phyloP scores from a whole-genome alignment of 257 asterid genomes.

The Haberlea rhodopensis region DNA sequence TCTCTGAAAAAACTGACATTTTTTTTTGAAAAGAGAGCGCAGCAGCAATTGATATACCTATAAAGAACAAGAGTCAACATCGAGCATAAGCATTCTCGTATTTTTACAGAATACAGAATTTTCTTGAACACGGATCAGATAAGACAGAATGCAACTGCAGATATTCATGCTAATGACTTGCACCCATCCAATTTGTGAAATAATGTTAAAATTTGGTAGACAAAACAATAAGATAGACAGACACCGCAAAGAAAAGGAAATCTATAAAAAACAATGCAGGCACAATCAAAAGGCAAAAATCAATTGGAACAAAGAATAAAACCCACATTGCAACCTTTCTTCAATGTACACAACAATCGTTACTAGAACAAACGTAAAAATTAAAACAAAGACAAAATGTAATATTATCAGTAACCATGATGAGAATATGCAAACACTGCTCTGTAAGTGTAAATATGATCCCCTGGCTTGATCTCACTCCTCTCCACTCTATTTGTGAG shows the following conservation, averaged over 20 bases:
- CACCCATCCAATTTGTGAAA: constrained; percentile 8
- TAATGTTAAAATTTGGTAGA: not conserved
- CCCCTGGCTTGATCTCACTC: constrained; percentile 44
- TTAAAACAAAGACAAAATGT: not conserved
- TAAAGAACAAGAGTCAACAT: no score
- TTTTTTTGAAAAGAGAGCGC: no score
- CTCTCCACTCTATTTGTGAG: constrained; percentile 46
- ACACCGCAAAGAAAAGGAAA: not conserved
- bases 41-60: no score
- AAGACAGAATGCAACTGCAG: not conserved
- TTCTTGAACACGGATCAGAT: no score
- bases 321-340: constrained; percentile 18
- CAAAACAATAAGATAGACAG: not conserved
- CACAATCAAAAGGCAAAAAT: not conserved
- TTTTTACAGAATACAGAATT: no score
- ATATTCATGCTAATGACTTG: not conserved
- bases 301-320: not conserved
- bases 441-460: constrained; percentile 50
- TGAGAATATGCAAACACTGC: constrained; percentile 45
- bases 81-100: no score
- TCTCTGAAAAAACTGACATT: no score
- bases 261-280: constrained; percentile 1
- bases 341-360: not conserved
- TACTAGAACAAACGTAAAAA: not conserved
- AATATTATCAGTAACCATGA: constrained; percentile 49